Evolutionary conservation across 2,329 filamentous ascomycete genomes (phyloP).

Genomic region (Fusarium vanettenii): DNA sequence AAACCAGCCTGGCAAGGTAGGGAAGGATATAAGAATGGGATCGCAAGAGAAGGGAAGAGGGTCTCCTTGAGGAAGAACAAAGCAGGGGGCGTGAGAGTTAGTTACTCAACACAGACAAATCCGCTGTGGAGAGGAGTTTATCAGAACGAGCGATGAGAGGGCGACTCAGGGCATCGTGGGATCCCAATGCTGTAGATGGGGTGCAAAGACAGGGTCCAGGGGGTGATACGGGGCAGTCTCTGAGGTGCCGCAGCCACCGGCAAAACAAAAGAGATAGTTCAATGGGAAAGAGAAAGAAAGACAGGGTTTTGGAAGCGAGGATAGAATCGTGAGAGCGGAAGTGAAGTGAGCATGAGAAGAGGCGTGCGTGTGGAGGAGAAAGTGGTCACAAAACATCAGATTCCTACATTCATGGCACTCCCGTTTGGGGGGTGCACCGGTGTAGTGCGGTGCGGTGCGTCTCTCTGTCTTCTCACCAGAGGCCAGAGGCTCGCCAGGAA

Average conservation of each 20-base stretch:
- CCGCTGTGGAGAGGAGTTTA: constrained; percentile 24
- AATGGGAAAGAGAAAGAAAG: constrained; percentile 29
- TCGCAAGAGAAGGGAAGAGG: constrained; percentile 7
- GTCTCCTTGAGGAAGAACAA: background rate
- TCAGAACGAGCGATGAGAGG: constrained; percentile 28
- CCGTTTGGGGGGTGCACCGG: constrained; percentile 28
- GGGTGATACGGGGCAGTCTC: constrained; percentile 21
- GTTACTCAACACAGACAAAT: constrained; percentile 10
- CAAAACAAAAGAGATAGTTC: constrained; percentile 31
- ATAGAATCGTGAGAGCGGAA: constrained; percentile 33
- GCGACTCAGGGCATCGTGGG: constrained; percentile 34
- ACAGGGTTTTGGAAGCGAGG: constrained; percentile 38
- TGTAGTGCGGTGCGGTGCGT: constrained; percentile 5
- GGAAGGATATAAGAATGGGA: constrained; percentile 23
- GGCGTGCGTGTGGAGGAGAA: constrained; percentile 34
- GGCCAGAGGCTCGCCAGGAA: constrained; percentile 13
- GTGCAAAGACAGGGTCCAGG: constrained; percentile 35
- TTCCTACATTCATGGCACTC: constrained; percentile 32
- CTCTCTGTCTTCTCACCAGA: constrained; percentile 14
- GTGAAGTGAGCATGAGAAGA: constrained; percentile 35
- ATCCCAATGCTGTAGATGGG: constrained; percentile 30
- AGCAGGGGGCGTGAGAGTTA: constrained; percentile 15
- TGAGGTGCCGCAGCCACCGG: constrained; percentile 39
- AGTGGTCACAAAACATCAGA: constrained; percentile 40
- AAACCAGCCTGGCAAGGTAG: constrained; percentile 23